These are phyloP conservation scores for Durio zibethinus DNA, from an alignment of 345 rosid species.

Conservation along the genomic window DNA sequence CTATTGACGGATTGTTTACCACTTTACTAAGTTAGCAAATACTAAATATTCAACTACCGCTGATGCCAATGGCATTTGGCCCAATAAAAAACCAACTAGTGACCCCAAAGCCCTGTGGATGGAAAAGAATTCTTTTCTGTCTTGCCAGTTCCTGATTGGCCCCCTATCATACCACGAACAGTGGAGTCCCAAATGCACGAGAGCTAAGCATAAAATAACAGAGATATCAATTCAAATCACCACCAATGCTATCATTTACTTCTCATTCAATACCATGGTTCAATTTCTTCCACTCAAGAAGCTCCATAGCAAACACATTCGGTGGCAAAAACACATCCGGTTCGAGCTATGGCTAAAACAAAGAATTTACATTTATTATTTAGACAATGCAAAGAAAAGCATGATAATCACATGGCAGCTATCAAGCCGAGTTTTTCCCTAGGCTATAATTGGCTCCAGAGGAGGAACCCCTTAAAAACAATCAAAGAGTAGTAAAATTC, in stretches of 20 bases:
- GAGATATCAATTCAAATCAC: neutral
- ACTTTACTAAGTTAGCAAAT: too few relatives aligned
- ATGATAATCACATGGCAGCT: neutral
- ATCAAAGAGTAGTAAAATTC: neutral
- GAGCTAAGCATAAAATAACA: neutral
- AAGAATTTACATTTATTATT: neutral
- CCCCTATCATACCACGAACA: too few relatives aligned
- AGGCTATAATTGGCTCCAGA: neutral
- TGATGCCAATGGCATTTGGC: too few relatives aligned
- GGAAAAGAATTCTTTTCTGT: too few relatives aligned
- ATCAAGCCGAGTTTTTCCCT: neutral
- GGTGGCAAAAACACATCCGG: too few relatives aligned
- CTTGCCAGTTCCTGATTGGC: too few relatives aligned
- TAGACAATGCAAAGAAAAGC: neutral
- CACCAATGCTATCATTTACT: too few relatives aligned
- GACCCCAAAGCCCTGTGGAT: too few relatives aligned
- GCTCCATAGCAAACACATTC: neutral
- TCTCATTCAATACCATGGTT: neutral
- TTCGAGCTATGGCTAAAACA: neutral
- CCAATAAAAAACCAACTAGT: too few relatives aligned
- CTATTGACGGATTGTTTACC: neutral
- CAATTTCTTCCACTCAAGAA: neutral
- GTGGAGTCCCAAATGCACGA: too few relatives aligned
- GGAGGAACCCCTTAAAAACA: neutral
- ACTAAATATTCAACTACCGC: too few relatives aligned